Evolutionary conservation across 2,329 filamentous ascomycete species (phyloP).

Genomic region (Stagonosporopsis vannaccii): DNA sequence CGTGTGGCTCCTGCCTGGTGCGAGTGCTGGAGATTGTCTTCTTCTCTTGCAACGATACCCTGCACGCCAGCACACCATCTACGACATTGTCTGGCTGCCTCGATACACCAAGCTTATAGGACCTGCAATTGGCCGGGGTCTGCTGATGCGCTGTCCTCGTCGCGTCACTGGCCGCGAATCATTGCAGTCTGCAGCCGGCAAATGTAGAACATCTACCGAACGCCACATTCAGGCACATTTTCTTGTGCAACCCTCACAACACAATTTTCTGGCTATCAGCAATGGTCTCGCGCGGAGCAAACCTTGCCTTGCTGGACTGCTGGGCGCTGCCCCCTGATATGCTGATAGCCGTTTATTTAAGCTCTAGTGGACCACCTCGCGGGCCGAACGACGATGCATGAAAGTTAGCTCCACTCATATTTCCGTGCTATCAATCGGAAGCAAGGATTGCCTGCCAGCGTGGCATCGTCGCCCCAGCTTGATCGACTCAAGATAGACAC

Average conservation of each 20-base stretch:
- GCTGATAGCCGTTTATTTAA: constrained; percentile 20
- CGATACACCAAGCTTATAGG: background rate
- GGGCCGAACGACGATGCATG: constrained; percentile 14
- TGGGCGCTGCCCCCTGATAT: constrained; percentile 14
- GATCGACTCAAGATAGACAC: constrained; percentile 2
- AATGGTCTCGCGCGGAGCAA: background rate
- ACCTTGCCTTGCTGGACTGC: background rate
- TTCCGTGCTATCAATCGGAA: constrained; percentile 12
- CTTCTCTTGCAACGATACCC: constrained; percentile 10
- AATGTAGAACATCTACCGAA: constrained; percentile 10
- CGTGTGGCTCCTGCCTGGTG: constrained; percentile 17
- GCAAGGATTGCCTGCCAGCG: constrained; percentile 20
- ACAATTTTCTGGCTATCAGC: constrained; percentile 2
- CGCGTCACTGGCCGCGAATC: constrained; percentile 34
- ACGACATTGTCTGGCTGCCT: constrained; percentile 12
- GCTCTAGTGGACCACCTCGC: constrained; percentile 9
- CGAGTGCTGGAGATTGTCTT: constrained; percentile 12
- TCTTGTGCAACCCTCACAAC: constrained; percentile 10
- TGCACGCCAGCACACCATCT: constrained; percentile 17
- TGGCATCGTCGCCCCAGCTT: constrained; percentile 12
- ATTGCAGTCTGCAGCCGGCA: constrained; percentile 12
- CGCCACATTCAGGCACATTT: constrained; percentile 18
- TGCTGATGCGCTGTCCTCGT: constrained; percentile 35
- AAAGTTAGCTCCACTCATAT: constrained; percentile 15
- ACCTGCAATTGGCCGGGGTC: constrained; percentile 23